A percentile compares a stretch with the other conserved stretches of the same genome.
phyloP scores from a whole-genome alignment of 2,329 filamentous ascomycete genomes.

The Coleophoma cylindrospora region DNA sequence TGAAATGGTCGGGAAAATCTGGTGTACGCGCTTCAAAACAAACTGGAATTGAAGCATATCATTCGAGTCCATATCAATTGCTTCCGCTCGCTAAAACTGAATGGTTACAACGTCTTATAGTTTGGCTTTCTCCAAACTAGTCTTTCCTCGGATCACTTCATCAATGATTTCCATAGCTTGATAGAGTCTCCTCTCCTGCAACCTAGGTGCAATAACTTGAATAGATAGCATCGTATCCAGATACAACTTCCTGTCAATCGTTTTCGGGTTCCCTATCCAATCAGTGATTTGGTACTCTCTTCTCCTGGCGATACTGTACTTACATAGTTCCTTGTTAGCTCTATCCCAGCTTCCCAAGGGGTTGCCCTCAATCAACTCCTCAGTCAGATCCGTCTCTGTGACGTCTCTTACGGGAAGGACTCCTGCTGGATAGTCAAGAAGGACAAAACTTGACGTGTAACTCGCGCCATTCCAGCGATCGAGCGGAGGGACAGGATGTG shows the following conservation, averaged over 20 bases:
- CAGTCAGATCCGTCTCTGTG: slow-evolving; percentile 40
- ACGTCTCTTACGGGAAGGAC: slow-evolving; percentile 48
- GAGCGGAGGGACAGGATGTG: slow-evolving; percentile 56
- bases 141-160: slow-evolving; percentile 5
- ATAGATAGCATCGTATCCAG: slow-evolving; percentile 21
- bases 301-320: slow-evolving; percentile 13
- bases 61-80: no score
- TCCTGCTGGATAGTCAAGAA: slow-evolving; percentile 59
- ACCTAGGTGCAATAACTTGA: slow-evolving; percentile 23
- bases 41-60: no score
- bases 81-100: no score
- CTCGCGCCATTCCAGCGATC: slow-evolving; percentile 59
- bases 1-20: no score
- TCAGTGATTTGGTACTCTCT: not conserved
- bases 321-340: slow-evolving; percentile 52
- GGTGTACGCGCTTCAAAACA: no score
- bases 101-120: slow-evolving; percentile 1
- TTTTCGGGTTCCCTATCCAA: slow-evolving; percentile 16
- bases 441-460: slow-evolving; percentile 56
- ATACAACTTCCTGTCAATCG: slow-evolving; percentile 21
- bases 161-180: slow-evolving; percentile 24
- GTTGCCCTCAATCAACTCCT: slow-evolving; percentile 37
- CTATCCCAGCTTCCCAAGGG: slow-evolving; percentile 53
- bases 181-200: slow-evolving; percentile 22
- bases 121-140: slow-evolving; percentile 6